Evolutionary conservation across 2,329 filamentous ascomycete species (phyloP).

Genomic region (Aspergillus sp.): DNA sequence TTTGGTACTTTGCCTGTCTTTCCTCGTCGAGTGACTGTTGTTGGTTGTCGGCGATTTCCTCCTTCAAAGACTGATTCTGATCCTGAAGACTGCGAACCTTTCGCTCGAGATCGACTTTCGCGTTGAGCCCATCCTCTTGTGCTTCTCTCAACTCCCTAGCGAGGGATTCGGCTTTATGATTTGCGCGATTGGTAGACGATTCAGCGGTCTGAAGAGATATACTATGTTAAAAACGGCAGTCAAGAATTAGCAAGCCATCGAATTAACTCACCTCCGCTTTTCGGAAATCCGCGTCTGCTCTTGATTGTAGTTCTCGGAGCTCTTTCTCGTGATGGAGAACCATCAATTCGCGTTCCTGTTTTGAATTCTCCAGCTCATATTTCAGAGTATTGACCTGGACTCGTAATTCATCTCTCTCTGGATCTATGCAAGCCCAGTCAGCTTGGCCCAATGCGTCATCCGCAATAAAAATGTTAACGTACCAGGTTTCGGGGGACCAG

Average conservation of each 20-base stretch:
- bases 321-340: slow-evolving; percentile 80
- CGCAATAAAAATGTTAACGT: slow-evolving; percentile 10
- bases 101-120: slow-evolving; percentile 56
- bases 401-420: slow-evolving; percentile 73
- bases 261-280: slow-evolving; percentile 52
- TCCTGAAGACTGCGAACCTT: slow-evolving; percentile 61
- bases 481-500: slow-evolving; percentile 41
- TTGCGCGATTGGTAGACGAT: slow-evolving; percentile 50
- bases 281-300: slow-evolving; percentile 83
- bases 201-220: slow-evolving; percentile 48
- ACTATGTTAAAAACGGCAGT: slow-evolving; percentile 8
- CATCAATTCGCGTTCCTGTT: slow-evolving; percentile 82
- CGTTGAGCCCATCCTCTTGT: slow-evolving; percentile 56
- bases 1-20: slow-evolving; percentile 62
- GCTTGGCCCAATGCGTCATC: background rate
- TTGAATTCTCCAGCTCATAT: slow-evolving; percentile 83
- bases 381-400: slow-evolving; percentile 84
- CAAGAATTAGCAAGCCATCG: background rate
- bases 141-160: slow-evolving; percentile 55
- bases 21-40: slow-evolving; percentile 70
- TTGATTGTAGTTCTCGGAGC: slow-evolving; percentile 73
- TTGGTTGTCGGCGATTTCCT: slow-evolving; percentile 80
- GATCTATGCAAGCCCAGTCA: slow-evolving; percentile 29
- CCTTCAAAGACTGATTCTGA: slow-evolving; percentile 70
- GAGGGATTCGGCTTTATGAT: slow-evolving; percentile 56